phyloP scores from a whole-genome alignment of 225 moss, liverwort and hornwort genomes.

The Physcomitrellopsis africana region DNA sequence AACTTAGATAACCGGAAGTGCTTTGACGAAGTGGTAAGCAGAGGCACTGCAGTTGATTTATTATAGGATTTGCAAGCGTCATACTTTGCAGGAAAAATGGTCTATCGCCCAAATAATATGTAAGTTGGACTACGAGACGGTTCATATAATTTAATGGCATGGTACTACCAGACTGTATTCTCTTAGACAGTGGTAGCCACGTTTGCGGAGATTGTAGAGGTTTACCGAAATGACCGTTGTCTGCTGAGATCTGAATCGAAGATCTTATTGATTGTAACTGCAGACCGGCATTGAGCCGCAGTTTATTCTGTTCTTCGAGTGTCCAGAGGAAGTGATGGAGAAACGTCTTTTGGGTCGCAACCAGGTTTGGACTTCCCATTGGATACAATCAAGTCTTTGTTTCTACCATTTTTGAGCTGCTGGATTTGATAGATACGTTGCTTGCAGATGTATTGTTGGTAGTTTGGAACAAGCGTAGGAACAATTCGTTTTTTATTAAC shows the following conservation, averaged over 20 bases:
- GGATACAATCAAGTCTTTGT: not conserved
- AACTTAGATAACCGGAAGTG: constrained; percentile 88
- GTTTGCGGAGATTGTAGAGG: not conserved
- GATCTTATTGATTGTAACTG: not conserved
- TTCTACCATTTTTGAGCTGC: not conserved
- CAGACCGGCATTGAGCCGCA: constrained; percentile 87
- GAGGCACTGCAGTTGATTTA: not conserved
- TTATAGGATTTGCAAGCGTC: not conserved
- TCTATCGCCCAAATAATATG: not conserved
- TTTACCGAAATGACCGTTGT: not conserved
- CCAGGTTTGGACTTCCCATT: constrained; percentile 49
- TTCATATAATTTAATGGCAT: not conserved
- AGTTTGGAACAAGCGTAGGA: not conserved
- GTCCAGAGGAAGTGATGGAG: constrained; percentile 84
- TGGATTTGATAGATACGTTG: not conserved
- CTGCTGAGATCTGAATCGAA: not conserved
- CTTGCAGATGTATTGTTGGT: not conserved
- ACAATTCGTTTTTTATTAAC: not conserved
- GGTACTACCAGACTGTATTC: not conserved
- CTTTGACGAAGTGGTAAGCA: constrained; percentile 79
- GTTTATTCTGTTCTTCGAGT: constrained; percentile 88
- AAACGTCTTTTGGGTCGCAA: constrained; percentile 87
- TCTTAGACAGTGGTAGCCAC: not conserved
- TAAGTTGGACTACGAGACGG: not conserved
- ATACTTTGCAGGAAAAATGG: not conserved